Percentiles rank a stretch among this genome's conserved stretches.
Evolutionary conservation across 73 alveolate genomes (phyloP).

Genomic region (Uronychia binucleata): DNA sequence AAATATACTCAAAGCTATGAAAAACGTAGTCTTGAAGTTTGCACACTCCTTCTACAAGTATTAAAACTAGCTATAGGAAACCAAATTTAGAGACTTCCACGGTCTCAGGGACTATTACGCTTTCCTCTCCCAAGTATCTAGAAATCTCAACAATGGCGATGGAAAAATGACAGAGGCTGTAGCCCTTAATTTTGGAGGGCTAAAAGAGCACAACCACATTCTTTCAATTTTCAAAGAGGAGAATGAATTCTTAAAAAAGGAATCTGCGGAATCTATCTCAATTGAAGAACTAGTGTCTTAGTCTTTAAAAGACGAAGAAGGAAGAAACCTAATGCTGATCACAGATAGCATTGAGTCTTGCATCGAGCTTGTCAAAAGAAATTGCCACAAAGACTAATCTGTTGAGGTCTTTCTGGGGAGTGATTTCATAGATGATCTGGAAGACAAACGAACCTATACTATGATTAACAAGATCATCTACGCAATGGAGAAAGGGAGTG

Average conservation of each 20-base stretch:
- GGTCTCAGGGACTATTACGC: slow-evolving; percentile 89
- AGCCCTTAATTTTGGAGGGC: slow-evolving; percentile 52
- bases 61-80: slow-evolving; percentile 1
- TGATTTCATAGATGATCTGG: slow-evolving; percentile 35
- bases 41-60: neutral
- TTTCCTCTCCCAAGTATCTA: slow-evolving; percentile 27
- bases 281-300: slow-evolving; percentile 39
- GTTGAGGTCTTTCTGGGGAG: slow-evolving; percentile 53
- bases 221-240: too few relatives aligned
- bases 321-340: slow-evolving; percentile 64
- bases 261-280: neutral
- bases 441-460: slow-evolving; percentile 42
- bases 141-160: slow-evolving; percentile 34
- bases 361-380: slow-evolving; percentile 10
- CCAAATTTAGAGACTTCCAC: slow-evolving; percentile 54
- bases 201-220: slow-evolving; percentile 16
- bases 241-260: too few relatives aligned
- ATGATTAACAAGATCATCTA: slow-evolving; percentile 30
- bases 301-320: slow-evolving; percentile 40
- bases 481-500: slow-evolving; percentile 58
- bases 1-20: neutral
- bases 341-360: slow-evolving; percentile 35
- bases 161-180: slow-evolving; percentile 3
- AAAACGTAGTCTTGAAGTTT: neutral
- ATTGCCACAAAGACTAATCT: neutral